phyloP scores from a whole-genome alignment of 176 grass and related monocot species.

The Puccinellia tenuiflora region DNA sequence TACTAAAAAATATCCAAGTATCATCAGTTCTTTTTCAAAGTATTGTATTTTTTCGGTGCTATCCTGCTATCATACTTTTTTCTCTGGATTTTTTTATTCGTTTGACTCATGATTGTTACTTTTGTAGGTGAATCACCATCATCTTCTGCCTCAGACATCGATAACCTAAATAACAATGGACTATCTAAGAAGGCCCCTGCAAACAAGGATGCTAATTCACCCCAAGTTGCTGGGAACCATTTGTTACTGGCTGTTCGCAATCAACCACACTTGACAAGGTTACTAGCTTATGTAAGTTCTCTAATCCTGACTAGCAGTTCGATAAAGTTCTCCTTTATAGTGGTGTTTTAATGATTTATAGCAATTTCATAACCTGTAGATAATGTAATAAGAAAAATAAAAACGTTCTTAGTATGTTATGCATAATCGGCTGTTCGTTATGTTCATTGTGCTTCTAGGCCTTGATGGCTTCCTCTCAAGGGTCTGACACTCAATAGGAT shows the following conservation, averaged over 20 bases:
- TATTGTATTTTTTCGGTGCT: neutral
- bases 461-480: neutral
- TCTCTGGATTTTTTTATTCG: constrained; percentile 3
- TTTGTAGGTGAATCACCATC: constrained; percentile 92
- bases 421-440: neutral
- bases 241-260: constrained; percentile 64
- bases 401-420: neutral
- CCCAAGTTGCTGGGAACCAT: constrained; percentile 73
- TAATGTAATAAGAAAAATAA: neutral
- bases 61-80: neutral
- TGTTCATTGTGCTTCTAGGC: neutral
- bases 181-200: constrained; percentile 58
- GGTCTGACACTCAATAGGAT: neutral
- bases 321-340: neutral
- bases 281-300: constrained; percentile 90
- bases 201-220: constrained; percentile 86
- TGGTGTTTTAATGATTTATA: neutral
- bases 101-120: constrained; percentile 24
- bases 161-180: constrained; percentile 89
- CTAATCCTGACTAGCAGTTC: constrained; percentile 1
- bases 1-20: neutral
- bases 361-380: neutral
- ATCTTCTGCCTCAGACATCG: constrained; percentile 97
- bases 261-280: constrained; percentile 67
- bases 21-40: neutral